Evolutionary conservation across 2,329 filamentous ascomycete genomes (phyloP).

Genomic region (Graphiopsis chlorocephala): DNA sequence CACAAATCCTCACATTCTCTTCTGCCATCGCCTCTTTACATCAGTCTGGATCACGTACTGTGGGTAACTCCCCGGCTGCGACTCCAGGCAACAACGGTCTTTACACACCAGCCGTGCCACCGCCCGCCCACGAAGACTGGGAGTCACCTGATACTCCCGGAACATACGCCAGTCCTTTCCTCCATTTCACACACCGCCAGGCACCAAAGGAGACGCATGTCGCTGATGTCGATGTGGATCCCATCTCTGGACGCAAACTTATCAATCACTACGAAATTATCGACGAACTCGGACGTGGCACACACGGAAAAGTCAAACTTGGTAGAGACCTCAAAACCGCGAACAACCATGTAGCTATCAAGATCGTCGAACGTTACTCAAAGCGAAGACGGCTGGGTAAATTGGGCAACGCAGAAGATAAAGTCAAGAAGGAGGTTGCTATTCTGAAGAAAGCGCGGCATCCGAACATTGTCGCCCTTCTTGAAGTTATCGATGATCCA

Average conservation of each 20-base stretch:
- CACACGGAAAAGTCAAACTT: constrained; percentile 97
- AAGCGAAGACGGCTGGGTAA: constrained; percentile 87
- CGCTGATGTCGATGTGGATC: constrained; percentile 85
- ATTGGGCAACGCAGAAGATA: constrained; percentile 67
- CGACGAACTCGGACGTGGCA: constrained; percentile 90
- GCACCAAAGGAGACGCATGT: constrained; percentile 70
- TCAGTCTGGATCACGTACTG: constrained; percentile 40
- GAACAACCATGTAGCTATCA: constrained; percentile 85
- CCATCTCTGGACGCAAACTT: constrained; percentile 84
- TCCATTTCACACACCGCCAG: constrained; percentile 49
- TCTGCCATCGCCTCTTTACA: constrained; percentile 42
- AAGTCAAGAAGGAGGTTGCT: constrained; percentile 93
- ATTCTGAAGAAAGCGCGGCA: constrained; percentile 98
- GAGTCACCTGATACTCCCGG: constrained; percentile 36
- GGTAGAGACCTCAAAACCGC: constrained; percentile 71
- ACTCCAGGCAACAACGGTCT: constrained; percentile 42
- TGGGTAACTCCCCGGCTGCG: constrained; percentile 46
- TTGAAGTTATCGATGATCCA: constrained; percentile 97
- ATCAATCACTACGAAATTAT: constrained; percentile 99
- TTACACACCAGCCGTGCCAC: constrained; percentile 38
- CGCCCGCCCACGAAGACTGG: constrained; percentile 31
- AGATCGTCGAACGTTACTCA: constrained; percentile 94
- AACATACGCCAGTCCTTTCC: constrained; percentile 49
- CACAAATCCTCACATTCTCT: constrained; percentile 41
- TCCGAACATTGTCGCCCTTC: constrained; percentile 89